Percentiles rank a stretch among this genome's conserved stretches.
Evolutionary conservation across 208 protist genomes (phyloP).

Genomic region (Crithidia brevicula): DNA sequence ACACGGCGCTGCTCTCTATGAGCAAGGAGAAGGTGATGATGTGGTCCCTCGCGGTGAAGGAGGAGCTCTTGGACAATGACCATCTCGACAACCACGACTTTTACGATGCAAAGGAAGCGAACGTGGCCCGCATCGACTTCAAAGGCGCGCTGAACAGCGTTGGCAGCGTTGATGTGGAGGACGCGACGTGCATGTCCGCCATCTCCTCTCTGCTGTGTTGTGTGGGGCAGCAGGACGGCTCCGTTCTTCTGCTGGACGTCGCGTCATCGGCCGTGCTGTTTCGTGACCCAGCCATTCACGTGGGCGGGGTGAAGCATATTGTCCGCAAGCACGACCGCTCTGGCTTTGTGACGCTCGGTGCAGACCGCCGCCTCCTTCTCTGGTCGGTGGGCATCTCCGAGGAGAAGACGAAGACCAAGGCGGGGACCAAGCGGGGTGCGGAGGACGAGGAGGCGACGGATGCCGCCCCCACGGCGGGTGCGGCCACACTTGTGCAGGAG

Average conservation of each 20-base stretch:
- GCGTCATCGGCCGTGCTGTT: constrained; percentile 80
- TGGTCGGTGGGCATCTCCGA: constrained; percentile 79
- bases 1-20: constrained; percentile 79
- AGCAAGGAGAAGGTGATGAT: constrained; percentile 83
- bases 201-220: constrained; percentile 73
- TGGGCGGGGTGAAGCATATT: constrained; percentile 79
- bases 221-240: constrained; percentile 75
- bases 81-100: constrained; percentile 62
- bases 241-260: constrained; percentile 71
- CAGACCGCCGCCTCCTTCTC: constrained; percentile 80
- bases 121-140: constrained; percentile 53
- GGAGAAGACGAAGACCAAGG: constrained; percentile 14
- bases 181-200: constrained; percentile 62
- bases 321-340: constrained; percentile 47
- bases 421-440: neutral
- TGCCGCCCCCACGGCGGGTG: neutral
- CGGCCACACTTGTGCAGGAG: constrained; percentile 58
- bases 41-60: constrained; percentile 71
- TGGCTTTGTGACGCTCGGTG: constrained; percentile 81
- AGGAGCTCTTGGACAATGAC: constrained; percentile 43
- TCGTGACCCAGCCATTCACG: constrained; percentile 83
- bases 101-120: constrained; percentile 78
- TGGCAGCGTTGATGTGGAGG: constrained; percentile 58
- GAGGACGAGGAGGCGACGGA: constrained; percentile 9
- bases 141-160: constrained; percentile 61